Evolutionary conservation across 768 basidiomycete species (phyloP).

Genomic region (Psilocybe cyanescens): DNA sequence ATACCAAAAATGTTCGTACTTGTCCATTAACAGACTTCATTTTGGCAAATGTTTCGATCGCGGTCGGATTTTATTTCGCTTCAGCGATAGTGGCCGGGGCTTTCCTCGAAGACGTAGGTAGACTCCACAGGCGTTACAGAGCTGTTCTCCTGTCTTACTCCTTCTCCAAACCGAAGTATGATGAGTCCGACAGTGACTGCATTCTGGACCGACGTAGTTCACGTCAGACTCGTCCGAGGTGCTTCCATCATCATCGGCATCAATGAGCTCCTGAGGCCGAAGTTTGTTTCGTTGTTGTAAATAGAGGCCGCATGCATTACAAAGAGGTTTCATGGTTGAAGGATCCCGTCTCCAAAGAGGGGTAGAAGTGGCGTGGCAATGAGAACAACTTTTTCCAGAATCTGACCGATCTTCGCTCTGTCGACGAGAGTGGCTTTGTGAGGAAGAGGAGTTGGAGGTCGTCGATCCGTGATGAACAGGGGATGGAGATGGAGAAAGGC

Average conservation of each 20-base stretch:
- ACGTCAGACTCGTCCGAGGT: slow-evolving; percentile 41
- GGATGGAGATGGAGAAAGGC: slow-evolving; percentile 37
- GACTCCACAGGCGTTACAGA: slow-evolving; percentile 57
- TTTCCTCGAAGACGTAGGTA: slow-evolving; percentile 50
- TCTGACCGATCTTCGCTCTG: slow-evolving; percentile 33
- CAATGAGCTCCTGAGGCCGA: slow-evolving; percentile 53
- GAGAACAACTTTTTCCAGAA: slow-evolving; percentile 44
- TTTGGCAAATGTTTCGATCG: slow-evolving; percentile 47
- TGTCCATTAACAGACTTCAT: neutral
- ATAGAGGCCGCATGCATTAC: slow-evolving; percentile 53
- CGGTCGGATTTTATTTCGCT: slow-evolving; percentile 51
- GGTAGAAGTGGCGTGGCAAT: slow-evolving; percentile 50
- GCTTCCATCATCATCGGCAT: slow-evolving; percentile 48
- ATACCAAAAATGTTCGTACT: neutral
- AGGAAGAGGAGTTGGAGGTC: slow-evolving; percentile 21
- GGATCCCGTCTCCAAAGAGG: slow-evolving; percentile 55
- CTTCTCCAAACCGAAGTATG: slow-evolving; percentile 55
- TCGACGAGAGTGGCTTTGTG: slow-evolving; percentile 25
- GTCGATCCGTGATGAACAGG: slow-evolving; percentile 27
- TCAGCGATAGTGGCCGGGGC: slow-evolving; percentile 47
- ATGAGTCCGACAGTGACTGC: slow-evolving; percentile 52
- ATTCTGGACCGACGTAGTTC: slow-evolving; percentile 47
- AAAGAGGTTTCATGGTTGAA: slow-evolving; percentile 45
- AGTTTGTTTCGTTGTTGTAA: slow-evolving; percentile 50
- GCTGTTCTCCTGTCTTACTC: slow-evolving; percentile 51